These are phyloP conservation scores for Magnusiomyces fungicola DNA, from an alignment of 1,139 yeast genomes.

Conservation along the genomic window DNA sequence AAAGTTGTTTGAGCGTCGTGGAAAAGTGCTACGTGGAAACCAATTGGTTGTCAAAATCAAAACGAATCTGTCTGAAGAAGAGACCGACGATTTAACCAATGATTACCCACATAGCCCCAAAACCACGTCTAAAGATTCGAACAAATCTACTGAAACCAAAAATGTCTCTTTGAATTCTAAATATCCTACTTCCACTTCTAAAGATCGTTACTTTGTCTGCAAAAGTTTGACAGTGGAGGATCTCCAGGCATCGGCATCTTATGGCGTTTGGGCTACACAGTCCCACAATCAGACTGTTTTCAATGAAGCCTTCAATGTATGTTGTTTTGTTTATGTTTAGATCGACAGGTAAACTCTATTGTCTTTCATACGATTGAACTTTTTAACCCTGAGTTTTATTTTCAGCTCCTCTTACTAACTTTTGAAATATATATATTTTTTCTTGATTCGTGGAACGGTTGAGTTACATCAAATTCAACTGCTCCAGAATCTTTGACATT, in stretches of 20 bases:
- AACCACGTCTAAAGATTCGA: no score
- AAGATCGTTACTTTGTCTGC: conserved; percentile 34
- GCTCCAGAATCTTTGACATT: no score
- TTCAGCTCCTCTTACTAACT: not conserved
- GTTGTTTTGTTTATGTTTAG: not conserved
- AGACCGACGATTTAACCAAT: conserved; percentile 1
- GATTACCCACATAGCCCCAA: not conserved
- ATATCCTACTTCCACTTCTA: conserved; percentile 8
- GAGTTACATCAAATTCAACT: no score
- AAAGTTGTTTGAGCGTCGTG: conserved; percentile 24
- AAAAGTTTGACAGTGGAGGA: conserved; percentile 36
- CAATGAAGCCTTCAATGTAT: conserved; percentile 31
- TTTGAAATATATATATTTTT: no score
- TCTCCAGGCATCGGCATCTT: conserved; percentile 29
- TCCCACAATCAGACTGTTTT: conserved; percentile 33
- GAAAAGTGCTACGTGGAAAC: conserved; percentile 29
- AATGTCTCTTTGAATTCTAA: no score
- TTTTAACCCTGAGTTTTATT: no score
- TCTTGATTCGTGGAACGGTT: no score
- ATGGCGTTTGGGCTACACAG: conserved; percentile 37
- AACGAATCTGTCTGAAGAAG: conserved; percentile 5
- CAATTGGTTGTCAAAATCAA: conserved; percentile 28
- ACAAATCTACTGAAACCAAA: no score
- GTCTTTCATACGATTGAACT: no score
- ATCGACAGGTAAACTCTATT: no score